Conservation (phyloP, 2,329 filamentous ascomycete genomes). For the Sclerotinia trifoliorum region DNA sequence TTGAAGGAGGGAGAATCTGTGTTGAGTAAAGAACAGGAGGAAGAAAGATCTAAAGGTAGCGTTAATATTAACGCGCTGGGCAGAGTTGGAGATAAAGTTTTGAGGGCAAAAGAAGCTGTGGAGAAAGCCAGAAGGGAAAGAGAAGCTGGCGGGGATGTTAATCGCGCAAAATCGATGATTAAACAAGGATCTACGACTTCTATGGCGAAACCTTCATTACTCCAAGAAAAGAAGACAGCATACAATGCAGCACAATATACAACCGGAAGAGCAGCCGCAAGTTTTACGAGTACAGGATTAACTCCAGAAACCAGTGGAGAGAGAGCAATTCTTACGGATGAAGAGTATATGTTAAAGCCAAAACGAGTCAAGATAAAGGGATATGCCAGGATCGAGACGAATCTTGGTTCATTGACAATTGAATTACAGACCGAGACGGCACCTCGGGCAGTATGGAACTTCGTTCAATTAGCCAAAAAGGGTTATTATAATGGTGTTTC, state of each 20-base stretch:
- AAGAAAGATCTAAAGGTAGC: conserved; percentile 61
- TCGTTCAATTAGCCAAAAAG: conserved; percentile 80
- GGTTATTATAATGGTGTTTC: conserved; percentile 83
- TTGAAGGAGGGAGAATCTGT: conserved; percentile 76
- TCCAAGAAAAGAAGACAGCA: conserved; percentile 59
- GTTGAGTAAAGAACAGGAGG: conserved; percentile 67
- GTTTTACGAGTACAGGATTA: conserved; percentile 91
- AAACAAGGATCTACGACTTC: conserved; percentile 42
- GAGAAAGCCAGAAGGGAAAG: conserved; percentile 80
- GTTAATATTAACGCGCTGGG: conserved; percentile 82
- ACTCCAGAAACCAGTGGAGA: conserved; percentile 89
- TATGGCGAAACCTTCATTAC: conserved; percentile 45
- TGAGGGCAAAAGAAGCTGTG: conserved; percentile 91
- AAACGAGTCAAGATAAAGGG: conserved; percentile 86
- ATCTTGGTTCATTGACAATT: conserved; percentile 78
- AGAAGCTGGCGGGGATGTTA: conserved; percentile 57
- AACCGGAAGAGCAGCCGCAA: conserved; percentile 85
- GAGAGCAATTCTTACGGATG: conserved; percentile 81
- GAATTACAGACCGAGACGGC: conserved; percentile 90
- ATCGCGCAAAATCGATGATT: conserved; percentile 46
- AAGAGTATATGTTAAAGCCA: conserved; percentile 95
- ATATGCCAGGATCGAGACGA: conserved; percentile 87
- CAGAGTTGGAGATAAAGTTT: conserved; percentile 74
- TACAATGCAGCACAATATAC: conserved; percentile 90
- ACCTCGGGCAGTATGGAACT: conserved; percentile 96